Percentiles rank a stretch among this genome's conserved stretches.
These are phyloP conservation scores for Tripidium arundinaceum DNA, from an alignment of 202 grass and related monocot species.

Conservation along the genomic window DNA sequence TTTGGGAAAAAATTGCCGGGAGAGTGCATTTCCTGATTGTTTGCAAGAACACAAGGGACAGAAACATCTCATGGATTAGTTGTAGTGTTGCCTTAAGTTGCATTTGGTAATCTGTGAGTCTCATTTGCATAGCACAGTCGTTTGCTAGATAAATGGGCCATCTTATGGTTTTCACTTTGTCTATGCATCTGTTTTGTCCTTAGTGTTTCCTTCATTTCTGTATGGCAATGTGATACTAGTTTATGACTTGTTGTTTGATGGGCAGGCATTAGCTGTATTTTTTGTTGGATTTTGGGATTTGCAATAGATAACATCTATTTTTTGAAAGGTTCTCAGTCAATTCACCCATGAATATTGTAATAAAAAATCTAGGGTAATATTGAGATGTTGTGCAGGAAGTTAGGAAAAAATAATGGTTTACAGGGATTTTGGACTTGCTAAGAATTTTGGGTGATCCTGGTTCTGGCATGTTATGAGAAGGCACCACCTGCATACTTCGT, in stretches of 20 bases:
- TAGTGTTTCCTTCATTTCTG: neutral
- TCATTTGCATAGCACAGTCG: neutral
- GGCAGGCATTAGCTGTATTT: neutral
- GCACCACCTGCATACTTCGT: neutral
- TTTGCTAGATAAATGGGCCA: neutral
- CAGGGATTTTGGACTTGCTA: neutral
- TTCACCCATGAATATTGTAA: neutral
- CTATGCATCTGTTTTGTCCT: neutral
- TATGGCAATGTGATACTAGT: neutral
- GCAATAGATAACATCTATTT: neutral
- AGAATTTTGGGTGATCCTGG: neutral
- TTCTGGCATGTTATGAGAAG: neutral
- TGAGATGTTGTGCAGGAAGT: neutral
- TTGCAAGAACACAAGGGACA: neutral
- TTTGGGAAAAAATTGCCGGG: neutral
- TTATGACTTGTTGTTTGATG: neutral
- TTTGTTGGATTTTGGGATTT: neutral
- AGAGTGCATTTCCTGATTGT: neutral
- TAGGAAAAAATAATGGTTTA: neutral
- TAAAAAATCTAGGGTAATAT: neutral
- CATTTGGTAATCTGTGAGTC: neutral
- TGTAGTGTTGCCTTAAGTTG: neutral
- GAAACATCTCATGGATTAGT: neutral
- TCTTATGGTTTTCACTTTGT: neutral
- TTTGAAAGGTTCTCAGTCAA: neutral